Evolutionary conservation across 257 asterid species (phyloP), one percentile per base, ranked within the genome.

Genomic region (Rhazya stricta): DNA sequence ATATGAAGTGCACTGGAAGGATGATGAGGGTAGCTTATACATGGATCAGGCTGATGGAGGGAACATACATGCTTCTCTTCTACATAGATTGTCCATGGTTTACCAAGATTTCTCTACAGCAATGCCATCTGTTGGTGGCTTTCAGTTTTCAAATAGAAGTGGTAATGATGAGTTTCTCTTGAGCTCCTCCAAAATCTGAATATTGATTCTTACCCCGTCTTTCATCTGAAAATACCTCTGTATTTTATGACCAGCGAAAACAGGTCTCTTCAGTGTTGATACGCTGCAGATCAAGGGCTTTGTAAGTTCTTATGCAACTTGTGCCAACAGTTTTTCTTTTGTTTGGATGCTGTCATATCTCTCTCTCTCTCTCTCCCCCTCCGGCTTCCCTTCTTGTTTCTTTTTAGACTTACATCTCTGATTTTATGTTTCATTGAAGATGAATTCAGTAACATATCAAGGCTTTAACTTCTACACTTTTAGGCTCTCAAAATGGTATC

Each of bases 71-170:
- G 81, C 89, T 57, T 87, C 97, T 66, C 96, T 95, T 80, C 84
- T 95, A 32, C 92, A 79, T 76, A 82, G 85, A 50, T 74, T 95
- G 67, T 89, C 98, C 66, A 70, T 82, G 54, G 84, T 86, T 78
- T 87, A 87, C 85, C 91, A 91, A 54, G 85, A 88, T 83, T 78
- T 82, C 76, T 81, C 96, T 73, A 74, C 88, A 57, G 91, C 88
- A 77, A 79, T 88, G 45, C 83, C 93, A 58, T 82, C 96, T 82
- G 76, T 86, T 76, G 94, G 88, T 77, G 96, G 96, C 71, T 91
- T 84, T 82, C 92, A 86, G 30, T 87, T 90, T 81, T 92, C 98
- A 65, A 87, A 84, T 82, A 83, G 79, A 80, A 83, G 93, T 42
- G 97, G 98, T 95, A 84, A 57, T 41, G n/a, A 3, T 73, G 56